Evolutionary conservation across 805 yeast species (phyloP), one percentile per base, ranked within the genome.

Genomic region (Cyberlindnera euphorbiae): DNA sequence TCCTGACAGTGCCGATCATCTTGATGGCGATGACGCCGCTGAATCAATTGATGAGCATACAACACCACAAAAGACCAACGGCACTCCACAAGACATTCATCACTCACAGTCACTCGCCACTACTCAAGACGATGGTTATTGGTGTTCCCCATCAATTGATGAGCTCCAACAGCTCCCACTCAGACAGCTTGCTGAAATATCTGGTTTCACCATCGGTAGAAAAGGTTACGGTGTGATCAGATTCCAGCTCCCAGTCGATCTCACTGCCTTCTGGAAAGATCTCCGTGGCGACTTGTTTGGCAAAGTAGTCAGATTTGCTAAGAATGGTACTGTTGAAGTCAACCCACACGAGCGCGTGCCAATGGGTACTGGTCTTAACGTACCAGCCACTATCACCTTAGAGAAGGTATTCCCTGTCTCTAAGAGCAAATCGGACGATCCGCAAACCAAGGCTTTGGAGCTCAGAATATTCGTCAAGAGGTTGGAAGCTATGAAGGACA

Each of bases 381-480:
- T 82, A 14, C 89, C 89, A 6, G 87, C 93, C 0, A 78, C 79
- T 0, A 73, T 83, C 6, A 75, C 85, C 0, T 47, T 83, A 27
- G 86, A 81, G 50, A 71, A 71, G 27, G 66, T 79, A 17, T 74
- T 63, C 42, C 87, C 89, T 4, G 49, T 59, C 8, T 33, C 39
- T 2, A 55, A 46, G 33, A 28, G 55, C 5, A 58, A 56, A 22
- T 33, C 43, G 2, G 4, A 30, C 4, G 58, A 55, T 16, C 49
- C 47, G 9, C 44, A 61, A 9, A 49, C 55, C 8, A 49, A 47
- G 33, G 67, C 66, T 17, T 56, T 61, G 9, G 73, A 73, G 28
- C 59, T 67, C 28, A 62, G 69, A 50, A 57, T 66, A 17, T 73
- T 72, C 50, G 68, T 79, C 18, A 67, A 66, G 32, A 65, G 64